phyloP scores from a whole-genome alignment of 805 yeast genomes.

The Tetrapisispora taiwanensis region DNA sequence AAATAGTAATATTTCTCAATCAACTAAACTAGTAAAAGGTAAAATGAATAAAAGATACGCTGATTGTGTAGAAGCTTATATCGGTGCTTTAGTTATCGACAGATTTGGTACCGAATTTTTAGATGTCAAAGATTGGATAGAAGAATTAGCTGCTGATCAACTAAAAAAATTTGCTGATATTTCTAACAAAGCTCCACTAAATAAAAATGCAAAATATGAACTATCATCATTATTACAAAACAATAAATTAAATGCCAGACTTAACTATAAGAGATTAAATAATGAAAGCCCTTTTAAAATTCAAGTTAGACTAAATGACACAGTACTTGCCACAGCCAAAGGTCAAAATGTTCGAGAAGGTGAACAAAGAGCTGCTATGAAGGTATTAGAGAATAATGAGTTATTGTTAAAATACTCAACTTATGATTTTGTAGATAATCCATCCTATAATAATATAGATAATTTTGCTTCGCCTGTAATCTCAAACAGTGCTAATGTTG shows the following conservation, averaged over 20 bases:
- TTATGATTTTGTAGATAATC: slow-evolving; percentile 3
- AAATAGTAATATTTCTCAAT: slow-evolving; percentile 38
- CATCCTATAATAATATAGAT: background rate
- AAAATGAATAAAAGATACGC: slow-evolving; percentile 48
- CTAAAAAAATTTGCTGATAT: slow-evolving; percentile 6
- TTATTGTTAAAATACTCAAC: slow-evolving; percentile 43
- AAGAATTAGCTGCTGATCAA: slow-evolving; percentile 30
- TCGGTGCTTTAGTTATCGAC: slow-evolving; percentile 64
- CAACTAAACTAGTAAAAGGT: slow-evolving; percentile 39
- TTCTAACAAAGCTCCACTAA: slow-evolving; percentile 27
- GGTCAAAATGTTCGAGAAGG: slow-evolving; percentile 63
- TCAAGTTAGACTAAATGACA: slow-evolving; percentile 48
- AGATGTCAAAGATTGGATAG: slow-evolving; percentile 44
- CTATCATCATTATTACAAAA: slow-evolving; percentile 50
- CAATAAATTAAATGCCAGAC: slow-evolving; percentile 18
- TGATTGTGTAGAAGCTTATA: slow-evolving; percentile 82
- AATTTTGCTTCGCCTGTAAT: background rate
- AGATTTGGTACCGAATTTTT: slow-evolving; percentile 31
- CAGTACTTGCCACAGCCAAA: slow-evolving; percentile 51
- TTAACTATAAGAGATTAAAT: slow-evolving; percentile 20
- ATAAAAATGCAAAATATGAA: slow-evolving; percentile 59
- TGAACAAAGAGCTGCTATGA: slow-evolving; percentile 72
- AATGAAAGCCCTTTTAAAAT: slow-evolving; percentile 40
- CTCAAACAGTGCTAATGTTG: too few relatives aligned
- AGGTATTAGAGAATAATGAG: slow-evolving; percentile 46